phyloP scores from a whole-genome alignment of 148 eudicot genomes.

The Limonium bicolor region DNA sequence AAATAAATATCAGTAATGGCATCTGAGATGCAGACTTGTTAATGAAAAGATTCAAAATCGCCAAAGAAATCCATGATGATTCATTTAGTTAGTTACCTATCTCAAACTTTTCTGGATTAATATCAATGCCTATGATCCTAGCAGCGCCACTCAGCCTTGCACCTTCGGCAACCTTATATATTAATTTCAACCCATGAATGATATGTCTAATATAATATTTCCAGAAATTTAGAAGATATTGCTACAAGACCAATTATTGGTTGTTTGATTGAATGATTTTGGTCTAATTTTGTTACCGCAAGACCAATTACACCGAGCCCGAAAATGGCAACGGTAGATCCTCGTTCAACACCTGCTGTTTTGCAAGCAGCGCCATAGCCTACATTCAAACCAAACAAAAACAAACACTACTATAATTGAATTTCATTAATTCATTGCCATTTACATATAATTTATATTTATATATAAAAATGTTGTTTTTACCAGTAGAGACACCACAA shows the following conservation, averaged over 20 bases:
- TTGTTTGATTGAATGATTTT: too few relatives aligned
- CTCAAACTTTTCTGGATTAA: slow-evolving; percentile 62
- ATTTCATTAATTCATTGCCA: too few relatives aligned
- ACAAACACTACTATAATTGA: too few relatives aligned
- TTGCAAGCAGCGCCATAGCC: slow-evolving; percentile 92
- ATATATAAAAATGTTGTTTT: too few relatives aligned
- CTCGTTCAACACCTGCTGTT: slow-evolving; percentile 62
- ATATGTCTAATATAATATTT: not conserved
- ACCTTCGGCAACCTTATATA: slow-evolving; percentile 77
- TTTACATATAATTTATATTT: too few relatives aligned
- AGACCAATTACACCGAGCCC: slow-evolving; percentile 89
- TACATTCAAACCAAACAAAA: slow-evolving; percentile 15
- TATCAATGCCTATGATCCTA: slow-evolving; percentile 78
- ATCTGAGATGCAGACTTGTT: not conserved
- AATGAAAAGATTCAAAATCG: not conserved
- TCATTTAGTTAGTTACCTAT: slow-evolving; percentile 19
- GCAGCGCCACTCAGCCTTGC: slow-evolving; percentile 78
- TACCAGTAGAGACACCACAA: slow-evolving; percentile 33
- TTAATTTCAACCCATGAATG: not conserved
- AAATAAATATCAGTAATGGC: not conserved
- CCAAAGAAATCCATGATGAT: not conserved
- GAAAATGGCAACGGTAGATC: slow-evolving; percentile 76
- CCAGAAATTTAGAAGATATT: not conserved
- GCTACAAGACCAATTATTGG: too few relatives aligned
- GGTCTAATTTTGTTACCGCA: slow-evolving; percentile 70